phyloP scores from a whole-genome alignment of 2,329 filamentous ascomycete genomes.

The Incumbomyces lentus region DNA sequence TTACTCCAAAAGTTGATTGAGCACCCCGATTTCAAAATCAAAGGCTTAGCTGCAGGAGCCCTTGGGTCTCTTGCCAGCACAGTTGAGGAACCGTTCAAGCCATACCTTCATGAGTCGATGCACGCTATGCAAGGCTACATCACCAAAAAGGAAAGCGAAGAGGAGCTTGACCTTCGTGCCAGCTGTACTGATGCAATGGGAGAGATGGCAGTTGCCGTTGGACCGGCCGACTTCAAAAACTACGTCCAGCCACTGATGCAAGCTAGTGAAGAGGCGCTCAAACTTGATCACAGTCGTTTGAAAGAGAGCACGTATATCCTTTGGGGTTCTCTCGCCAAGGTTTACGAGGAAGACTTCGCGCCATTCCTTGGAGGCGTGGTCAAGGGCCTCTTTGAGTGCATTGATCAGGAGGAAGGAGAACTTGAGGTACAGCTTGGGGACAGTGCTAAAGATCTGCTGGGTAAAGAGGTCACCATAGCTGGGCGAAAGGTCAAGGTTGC shows the following conservation, averaged over 20 bases:
- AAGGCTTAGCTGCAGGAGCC: constrained; percentile 78
- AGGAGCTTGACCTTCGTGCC: constrained; percentile 80
- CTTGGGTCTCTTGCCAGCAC: constrained; percentile 84
- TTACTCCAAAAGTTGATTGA: constrained; percentile 74
- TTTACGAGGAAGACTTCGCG: constrained; percentile 61
- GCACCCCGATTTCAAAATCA: constrained; percentile 79
- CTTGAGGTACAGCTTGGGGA: constrained; percentile 66
- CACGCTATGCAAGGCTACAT: constrained; percentile 75
- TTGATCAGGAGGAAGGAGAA: constrained; percentile 80
- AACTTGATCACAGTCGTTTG: constrained; percentile 78
- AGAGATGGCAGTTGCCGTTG: constrained; percentile 82
- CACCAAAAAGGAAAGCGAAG: constrained; percentile 75
- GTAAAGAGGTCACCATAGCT: constrained; percentile 64
- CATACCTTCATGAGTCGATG: constrained; percentile 91
- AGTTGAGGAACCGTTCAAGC: constrained; percentile 69
- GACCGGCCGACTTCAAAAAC: constrained; percentile 73
- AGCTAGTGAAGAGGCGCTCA: constrained; percentile 80
- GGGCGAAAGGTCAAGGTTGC: constrained; percentile 81
- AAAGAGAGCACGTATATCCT: constrained; percentile 96
- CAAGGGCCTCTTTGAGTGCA: constrained; percentile 61
- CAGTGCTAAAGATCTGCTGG: constrained; percentile 62
- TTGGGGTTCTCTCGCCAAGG: constrained; percentile 88
- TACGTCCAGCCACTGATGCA: constrained; percentile 86
- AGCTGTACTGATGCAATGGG: constrained; percentile 88
- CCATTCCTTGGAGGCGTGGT: constrained; percentile 38